Evolutionary conservation across 1,139 yeast species (phyloP).

Genomic region (Candida sp.): DNA sequence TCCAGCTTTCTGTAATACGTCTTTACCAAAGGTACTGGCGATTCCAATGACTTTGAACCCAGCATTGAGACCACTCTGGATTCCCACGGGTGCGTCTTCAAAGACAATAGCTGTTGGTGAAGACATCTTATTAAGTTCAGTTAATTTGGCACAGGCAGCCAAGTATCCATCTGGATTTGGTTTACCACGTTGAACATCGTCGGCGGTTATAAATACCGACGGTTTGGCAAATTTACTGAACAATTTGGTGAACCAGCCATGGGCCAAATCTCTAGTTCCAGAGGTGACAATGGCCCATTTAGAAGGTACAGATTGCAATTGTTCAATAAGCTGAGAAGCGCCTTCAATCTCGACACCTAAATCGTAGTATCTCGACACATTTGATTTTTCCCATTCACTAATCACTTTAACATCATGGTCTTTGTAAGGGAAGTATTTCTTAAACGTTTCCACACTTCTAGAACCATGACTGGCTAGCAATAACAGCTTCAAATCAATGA

Average conservation of each 20-base stretch:
- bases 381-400: constrained; percentile 12
- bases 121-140: constrained; percentile 1
- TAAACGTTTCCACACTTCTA: constrained; percentile 14
- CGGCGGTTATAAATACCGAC: constrained; percentile 17
- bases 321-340: constrained; percentile 9
- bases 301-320: constrained; percentile 8
- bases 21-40: constrained; percentile 16
- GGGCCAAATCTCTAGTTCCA: constrained; percentile 15
- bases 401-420: constrained; percentile 8
- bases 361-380: constrained; percentile 15
- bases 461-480: constrained; percentile 16
- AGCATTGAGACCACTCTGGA: constrained; percentile 16
- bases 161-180: constrained; percentile 17
- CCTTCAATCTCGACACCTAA: constrained; percentile 15
- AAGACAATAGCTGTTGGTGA: constrained; percentile 13
- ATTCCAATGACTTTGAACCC: constrained; percentile 19
- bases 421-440: constrained; percentile 12
- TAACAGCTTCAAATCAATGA: constrained; percentile 10
- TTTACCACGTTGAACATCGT: constrained; percentile 13
- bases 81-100: constrained; percentile 21
- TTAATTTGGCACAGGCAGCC: constrained; percentile 11
- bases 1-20: constrained; percentile 15
- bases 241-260: constrained; percentile 15
- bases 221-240: constrained; percentile 11
- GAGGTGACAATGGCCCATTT: constrained; percentile 20